Evolutionary conservation across 179 eudicot genomes (phyloP).

Genomic region (Spergularia azorica): DNA sequence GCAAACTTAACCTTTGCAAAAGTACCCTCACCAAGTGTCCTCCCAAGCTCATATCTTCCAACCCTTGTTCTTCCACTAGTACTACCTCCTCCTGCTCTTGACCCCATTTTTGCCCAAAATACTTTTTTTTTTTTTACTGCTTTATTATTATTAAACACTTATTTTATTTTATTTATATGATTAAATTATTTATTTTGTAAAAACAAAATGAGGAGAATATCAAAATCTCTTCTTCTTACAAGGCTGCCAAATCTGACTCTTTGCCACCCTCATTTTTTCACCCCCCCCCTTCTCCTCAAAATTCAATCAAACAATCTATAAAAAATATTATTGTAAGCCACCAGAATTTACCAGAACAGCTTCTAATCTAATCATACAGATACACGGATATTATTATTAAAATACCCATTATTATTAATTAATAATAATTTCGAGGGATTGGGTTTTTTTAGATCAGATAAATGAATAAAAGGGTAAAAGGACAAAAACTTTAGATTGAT

Average conservation of each 20-base stretch:
- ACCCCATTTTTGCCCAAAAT: constrained; percentile 27
- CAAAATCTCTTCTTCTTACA: constrained; percentile 53
- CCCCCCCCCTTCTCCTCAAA: not conserved
- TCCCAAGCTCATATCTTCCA: constrained; percentile 70
- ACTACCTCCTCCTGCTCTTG: constrained; percentile 26
- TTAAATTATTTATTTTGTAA: not conserved
- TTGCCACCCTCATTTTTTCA: constrained; percentile 39
- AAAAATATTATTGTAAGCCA: not conserved
- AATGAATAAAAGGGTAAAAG: not conserved
- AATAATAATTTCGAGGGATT: not conserved
- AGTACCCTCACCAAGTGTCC: constrained; percentile 79
- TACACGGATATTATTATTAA: not conserved
- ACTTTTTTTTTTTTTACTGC: not conserved
- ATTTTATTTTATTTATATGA: not conserved
- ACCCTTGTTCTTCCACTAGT: constrained; percentile 49
- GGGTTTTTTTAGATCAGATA: not conserved
- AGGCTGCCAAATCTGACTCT: constrained; percentile 55
- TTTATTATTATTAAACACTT: not conserved
- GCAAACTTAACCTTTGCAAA: constrained; percentile 87
- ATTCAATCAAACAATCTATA: not conserved
- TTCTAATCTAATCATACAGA: not conserved
- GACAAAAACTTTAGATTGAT: not conserved
- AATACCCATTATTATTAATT: constrained; percentile 16
- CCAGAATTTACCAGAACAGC: not conserved
- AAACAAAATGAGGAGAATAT: not conserved